Percentiles rank a stretch among this genome's conserved stretches.
Evolutionary conservation across 495 filamentous ascomycete genomes (phyloP).

Genomic region (Chaetomium fimeti): DNA sequence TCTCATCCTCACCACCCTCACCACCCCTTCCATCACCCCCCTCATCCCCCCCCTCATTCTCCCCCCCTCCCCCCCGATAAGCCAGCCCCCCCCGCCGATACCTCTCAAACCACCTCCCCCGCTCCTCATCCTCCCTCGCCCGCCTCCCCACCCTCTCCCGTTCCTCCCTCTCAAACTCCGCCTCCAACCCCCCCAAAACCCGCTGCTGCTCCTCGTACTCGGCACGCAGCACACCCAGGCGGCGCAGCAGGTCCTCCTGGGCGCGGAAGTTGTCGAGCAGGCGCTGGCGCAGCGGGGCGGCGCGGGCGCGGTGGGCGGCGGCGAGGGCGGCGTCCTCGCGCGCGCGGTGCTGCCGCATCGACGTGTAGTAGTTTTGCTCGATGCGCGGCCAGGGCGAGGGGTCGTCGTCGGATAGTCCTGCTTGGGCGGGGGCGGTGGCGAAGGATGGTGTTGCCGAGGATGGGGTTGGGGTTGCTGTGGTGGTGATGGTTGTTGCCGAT

Average conservation of each 20-base stretch:
- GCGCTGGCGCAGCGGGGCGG: background rate
- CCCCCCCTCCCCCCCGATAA: constrained; percentile 1
- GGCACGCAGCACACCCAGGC: constrained; percentile 5
- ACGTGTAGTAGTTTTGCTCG: constrained; percentile 32
- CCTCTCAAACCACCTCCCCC: constrained; percentile 17
- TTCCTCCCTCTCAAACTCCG: background rate
- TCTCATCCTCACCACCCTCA: background rate
- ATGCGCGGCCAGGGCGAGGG: constrained; percentile 31
- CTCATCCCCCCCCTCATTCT: background rate
- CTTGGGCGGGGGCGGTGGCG: background rate
- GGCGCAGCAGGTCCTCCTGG: constrained; percentile 17
- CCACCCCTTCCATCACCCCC: background rate
- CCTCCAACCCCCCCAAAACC: background rate
- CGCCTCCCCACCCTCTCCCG: constrained; percentile 1
- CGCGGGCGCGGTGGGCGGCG: background rate
- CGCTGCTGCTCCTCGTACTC: background rate
- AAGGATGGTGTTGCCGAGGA: background rate
- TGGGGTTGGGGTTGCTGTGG: background rate
- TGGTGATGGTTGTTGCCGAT: no score
- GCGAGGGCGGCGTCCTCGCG: constrained; percentile 26
- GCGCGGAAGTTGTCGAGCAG: constrained; percentile 17
- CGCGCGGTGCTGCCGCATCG: constrained; percentile 17
- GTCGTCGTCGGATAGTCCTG: background rate
- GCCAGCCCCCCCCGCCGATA: constrained; percentile 15
- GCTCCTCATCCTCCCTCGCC: constrained; percentile 20